Evolutionary conservation across 768 basidiomycete species (phyloP).

Genomic region (Pisolithus tinctorius): DNA sequence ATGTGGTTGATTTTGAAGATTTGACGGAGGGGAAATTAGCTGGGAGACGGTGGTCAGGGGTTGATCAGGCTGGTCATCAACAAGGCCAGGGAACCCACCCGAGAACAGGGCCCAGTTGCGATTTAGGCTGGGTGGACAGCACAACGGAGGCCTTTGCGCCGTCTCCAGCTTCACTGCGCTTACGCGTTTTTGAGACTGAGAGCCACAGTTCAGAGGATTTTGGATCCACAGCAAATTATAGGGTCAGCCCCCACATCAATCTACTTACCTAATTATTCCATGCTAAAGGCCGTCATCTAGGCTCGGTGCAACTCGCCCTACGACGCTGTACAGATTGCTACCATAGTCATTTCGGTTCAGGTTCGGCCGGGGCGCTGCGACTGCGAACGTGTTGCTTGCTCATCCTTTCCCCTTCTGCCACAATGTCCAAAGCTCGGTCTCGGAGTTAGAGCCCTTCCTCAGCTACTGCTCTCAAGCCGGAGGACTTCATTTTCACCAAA

Average conservation of each 20-base stretch:
- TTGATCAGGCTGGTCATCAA: conserved; percentile 15
- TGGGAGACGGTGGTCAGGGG: conserved; percentile 22
- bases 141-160: conserved; percentile 30
- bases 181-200: conserved; percentile 41
- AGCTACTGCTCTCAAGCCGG: conserved; percentile 3
- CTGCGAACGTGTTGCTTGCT: conserved; percentile 10
- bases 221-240: neutral
- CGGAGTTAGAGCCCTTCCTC: conserved; percentile 23
- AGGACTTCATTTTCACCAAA: too few relatives aligned
- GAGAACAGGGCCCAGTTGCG: conserved; percentile 44
- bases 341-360: conserved; percentile 17
- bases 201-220: conserved; percentile 1
- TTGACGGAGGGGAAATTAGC: conserved; percentile 62
- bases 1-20: conserved; percentile 51
- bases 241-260: neutral
- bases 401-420: conserved; percentile 12
- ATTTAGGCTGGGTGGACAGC: conserved; percentile 27
- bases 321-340: conserved; percentile 15
- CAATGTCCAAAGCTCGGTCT: conserved; percentile 25
- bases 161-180: conserved; percentile 36
- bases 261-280: neutral
- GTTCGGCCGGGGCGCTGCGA: conserved; percentile 8
- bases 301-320: conserved; percentile 8
- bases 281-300: conserved; percentile 11
- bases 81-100: conserved; percentile 31